Base-by-base conservation (phyloP, 257 asterid genomes). In the Solanum commersonii region DNA sequence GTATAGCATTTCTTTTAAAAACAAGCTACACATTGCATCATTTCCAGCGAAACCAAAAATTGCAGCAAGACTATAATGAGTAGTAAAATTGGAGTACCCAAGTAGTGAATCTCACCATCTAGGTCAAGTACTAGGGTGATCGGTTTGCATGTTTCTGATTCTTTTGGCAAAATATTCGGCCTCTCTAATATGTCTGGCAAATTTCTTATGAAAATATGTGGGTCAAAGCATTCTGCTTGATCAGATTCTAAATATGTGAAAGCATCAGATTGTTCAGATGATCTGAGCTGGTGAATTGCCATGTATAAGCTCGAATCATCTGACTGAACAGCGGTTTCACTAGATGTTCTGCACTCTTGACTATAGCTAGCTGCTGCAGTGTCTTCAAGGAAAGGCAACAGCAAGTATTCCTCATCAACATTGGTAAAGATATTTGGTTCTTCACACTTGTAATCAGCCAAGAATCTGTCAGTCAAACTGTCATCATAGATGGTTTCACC, bases 51-150 rank as follows among this genome's bases (percentile, higher is more conserved):
- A 44, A 71, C 52, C 15, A 86, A 29, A 63, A 52, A 73, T 86
- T 52, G 42, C 84, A 52, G 46, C 83, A 73, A 38, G 15, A 33
- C 59, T 37, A 73, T 14, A 86, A 34, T 40, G 56, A 60, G 8
- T 23, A 72, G 46, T 49, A 86, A 15, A 73, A 29, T 79, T 42
- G 46, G 49, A 79, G 40, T 27, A 44, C 40, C 40, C 25, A 9
- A 44, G 40, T 79, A 79, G 60, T 78, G 67, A 67, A 37, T 89
- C 95, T 92, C 91, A 95, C 99, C 99, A 90, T 97, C 99, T 91
- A 97, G 90, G 91, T 97, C 99, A 88, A 97, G 99, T 63, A 94
- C 98, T 87, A 97, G 92, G 10, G 99, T 95, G 74, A 93, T 91
- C 65, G 92, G 89, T 89, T 91, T 94, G 86, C 87, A 73, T 83